Percentiles rank a stretch among this genome's conserved stretches.
Evolutionary conservation across 352 stramenopile genomes (phyloP).

Genomic region (Globisporangium mamillatum): DNA sequence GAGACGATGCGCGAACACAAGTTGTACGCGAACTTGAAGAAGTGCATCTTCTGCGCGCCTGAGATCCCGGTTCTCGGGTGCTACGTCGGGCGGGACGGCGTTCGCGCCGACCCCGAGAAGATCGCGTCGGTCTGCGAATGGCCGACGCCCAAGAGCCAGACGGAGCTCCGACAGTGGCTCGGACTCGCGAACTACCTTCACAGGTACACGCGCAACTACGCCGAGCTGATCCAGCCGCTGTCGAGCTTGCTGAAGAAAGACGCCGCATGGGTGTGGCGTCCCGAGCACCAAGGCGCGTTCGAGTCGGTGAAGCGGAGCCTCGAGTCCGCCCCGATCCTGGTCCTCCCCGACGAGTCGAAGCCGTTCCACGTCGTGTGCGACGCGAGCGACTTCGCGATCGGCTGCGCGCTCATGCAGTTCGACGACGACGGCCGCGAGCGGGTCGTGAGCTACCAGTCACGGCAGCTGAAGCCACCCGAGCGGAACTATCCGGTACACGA

Average conservation of each 20-base stretch:
- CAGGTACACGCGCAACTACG: too few relatives aligned
- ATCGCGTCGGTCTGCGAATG: constrained; percentile 8
- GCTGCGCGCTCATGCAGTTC: not conserved
- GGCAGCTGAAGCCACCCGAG: too few relatives aligned
- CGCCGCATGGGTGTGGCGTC: constrained; percentile 9
- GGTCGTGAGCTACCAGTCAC: too few relatives aligned
- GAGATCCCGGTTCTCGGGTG: not conserved
- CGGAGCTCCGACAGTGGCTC: constrained; percentile 16
- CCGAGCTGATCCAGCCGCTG: constrained; percentile 16
- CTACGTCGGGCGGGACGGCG: not conserved
- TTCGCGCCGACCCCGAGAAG: constrained; percentile 25
- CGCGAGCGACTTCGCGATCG: constrained; percentile 20
- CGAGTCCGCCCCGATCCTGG: too few relatives aligned
- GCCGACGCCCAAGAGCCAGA: constrained; percentile 8
- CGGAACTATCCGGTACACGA: too few relatives aligned
- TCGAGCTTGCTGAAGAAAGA: constrained; percentile 22
- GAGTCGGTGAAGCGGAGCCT: too few relatives aligned
- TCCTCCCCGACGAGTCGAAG: too few relatives aligned
- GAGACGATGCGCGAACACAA: not conserved
- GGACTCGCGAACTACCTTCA: constrained; percentile 25
- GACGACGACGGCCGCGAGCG: too few relatives aligned
- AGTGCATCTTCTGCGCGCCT: not conserved
- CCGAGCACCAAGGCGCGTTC: constrained; percentile 19
- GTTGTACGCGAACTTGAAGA: constrained; percentile 1
- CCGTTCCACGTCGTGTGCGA: constrained; percentile 25